These are phyloP conservation scores for Citrus trifoliata DNA, from an alignment of 345 rosid species.

Conservation along the genomic window DNA sequence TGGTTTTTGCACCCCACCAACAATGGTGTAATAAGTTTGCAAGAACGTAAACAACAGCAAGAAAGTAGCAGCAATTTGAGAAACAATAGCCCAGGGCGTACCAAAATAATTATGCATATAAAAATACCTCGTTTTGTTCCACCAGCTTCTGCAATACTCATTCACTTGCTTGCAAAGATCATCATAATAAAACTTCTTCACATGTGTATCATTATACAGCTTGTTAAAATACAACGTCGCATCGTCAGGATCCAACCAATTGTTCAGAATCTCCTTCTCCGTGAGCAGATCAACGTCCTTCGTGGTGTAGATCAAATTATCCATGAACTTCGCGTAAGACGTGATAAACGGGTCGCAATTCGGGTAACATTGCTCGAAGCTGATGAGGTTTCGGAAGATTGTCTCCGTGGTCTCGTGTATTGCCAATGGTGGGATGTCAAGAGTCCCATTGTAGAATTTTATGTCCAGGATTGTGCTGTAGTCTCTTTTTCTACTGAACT, in stretches of 20 bases:
- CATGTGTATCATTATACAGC: conserved; percentile 17
- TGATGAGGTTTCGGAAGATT: conserved; percentile 23
- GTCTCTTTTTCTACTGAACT: neutral
- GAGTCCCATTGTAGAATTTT: neutral
- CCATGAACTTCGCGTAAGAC: conserved; percentile 23
- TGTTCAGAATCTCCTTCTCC: conserved; percentile 2
- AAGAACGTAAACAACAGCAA: conserved; percentile 4
- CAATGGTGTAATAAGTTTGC: conserved; percentile 9
- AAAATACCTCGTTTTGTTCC: conserved; percentile 12
- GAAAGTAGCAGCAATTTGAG: conserved; percentile 12
- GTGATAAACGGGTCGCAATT: conserved; percentile 12
- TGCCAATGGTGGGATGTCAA: conserved; percentile 13
- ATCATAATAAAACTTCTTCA: conserved; percentile 11
- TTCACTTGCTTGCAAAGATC: conserved; percentile 6
- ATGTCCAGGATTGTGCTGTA: conserved; percentile 17
- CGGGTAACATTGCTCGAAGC: conserved; percentile 22
- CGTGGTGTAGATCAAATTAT: conserved; percentile 20
- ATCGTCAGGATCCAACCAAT: conserved; percentile 20
- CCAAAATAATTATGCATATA: conserved; percentile 16
- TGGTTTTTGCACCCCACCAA: neutral
- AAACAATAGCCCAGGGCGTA: conserved; percentile 22
- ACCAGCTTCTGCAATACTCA: neutral
- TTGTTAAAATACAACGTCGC: conserved; percentile 14
- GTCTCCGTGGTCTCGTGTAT: conserved; percentile 17
- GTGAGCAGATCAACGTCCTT: conserved; percentile 17